Base-by-base conservation (phyloP, 495 filamentous ascomycete species). In the Penicillium manginii region DNA sequence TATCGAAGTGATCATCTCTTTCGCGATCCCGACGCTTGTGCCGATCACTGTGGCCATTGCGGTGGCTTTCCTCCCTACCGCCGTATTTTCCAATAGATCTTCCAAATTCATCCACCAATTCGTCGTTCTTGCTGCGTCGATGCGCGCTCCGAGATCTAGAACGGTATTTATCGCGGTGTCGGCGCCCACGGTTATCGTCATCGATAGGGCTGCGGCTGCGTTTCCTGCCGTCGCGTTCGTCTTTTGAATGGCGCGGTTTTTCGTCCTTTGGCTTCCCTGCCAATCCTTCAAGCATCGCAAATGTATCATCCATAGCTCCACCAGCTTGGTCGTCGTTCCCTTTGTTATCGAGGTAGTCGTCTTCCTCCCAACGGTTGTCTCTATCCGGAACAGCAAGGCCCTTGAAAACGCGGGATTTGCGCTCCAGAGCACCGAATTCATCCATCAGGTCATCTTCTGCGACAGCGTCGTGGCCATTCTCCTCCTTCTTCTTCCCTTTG, bases 311-410 rank as follows among this genome's bases (percentile, higher is more conserved):
- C 72, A 97, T 91, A 26, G 86, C 88, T 67, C 86, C 86, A 14
- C 86, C 86, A 14, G 64, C 68, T 57, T 75, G 75, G 12, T 68
- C 68, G 23, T 76, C 69, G 33, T 64, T 66, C 14, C 81, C 73
- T 22, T 69, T 58, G 14, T 52, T 66, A 33, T 68, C 63, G 2
- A 54, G 66, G 35, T 75, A 72, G 9, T 76, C 76, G 17, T 84
- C 79, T 22, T 84, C 79, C 15, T 76, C 69, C 84, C 83, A 89
- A 17, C 71, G 64, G 22, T 83, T 77, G 51, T 88, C 86, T 67
- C 85, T 86, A 72, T 98, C 92, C 31, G 96, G 92, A 40, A 98
- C 83, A 12, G 93, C 86, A 51, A 98, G 80, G 1, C 94, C 94
- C 66, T 88, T 93, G 70, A 98, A 98, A 19, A 96, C 83, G 31